Conservation (phyloP, 1,139 yeast genomes). For the Lodderomyces elongisporus region DNA sequence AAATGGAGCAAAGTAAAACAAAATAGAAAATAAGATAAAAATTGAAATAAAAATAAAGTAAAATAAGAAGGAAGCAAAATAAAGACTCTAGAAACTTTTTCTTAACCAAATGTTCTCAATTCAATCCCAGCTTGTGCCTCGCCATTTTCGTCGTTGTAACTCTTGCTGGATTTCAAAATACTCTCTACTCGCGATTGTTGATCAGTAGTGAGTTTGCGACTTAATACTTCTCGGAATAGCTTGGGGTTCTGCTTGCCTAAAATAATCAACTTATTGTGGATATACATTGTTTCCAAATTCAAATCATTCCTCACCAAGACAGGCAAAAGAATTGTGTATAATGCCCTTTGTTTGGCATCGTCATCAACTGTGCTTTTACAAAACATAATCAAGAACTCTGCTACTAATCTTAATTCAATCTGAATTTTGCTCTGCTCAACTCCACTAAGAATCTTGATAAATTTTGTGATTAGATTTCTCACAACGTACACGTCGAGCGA, state of each 20-base stretch:
- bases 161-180: constrained; percentile 27
- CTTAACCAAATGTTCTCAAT: constrained; percentile 27
- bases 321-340: constrained; percentile 47
- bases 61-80: no score
- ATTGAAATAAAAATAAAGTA: no score
- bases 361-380: constrained; percentile 30
- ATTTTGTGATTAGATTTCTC: constrained; percentile 22
- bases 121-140: constrained; percentile 25
- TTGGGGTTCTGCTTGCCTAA: constrained; percentile 47
- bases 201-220: constrained; percentile 25
- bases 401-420: constrained; percentile 14
- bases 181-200: constrained; percentile 40
- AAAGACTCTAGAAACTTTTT: no score
- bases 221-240: constrained; percentile 51
- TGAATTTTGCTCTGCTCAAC: constrained; percentile 16
- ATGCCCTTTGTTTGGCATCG: constrained; percentile 24
- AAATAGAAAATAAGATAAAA: no score
- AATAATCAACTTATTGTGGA: constrained; percentile 47
- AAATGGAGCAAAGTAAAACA: no score
- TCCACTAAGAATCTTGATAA: constrained; percentile 21
- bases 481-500: not conserved
- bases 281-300: constrained; percentile 30
- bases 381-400: constrained; percentile 50
- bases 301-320: constrained; percentile 35
- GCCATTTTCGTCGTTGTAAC: constrained; percentile 1